Conservation (phyloP, 1,284 basidiomycete genomes). For the Rhizoctonia solani region DNA sequence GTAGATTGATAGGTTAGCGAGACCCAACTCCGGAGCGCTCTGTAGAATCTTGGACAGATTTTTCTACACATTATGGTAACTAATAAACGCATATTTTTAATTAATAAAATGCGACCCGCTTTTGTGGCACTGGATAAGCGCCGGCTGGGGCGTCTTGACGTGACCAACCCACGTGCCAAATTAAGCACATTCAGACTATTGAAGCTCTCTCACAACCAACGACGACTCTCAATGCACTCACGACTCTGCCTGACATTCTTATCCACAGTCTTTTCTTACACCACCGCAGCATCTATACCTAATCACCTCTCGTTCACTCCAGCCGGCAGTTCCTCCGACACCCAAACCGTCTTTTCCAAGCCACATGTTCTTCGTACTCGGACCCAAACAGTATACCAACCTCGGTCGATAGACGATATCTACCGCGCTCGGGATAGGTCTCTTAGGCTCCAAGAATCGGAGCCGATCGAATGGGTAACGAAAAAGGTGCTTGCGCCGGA, state of each 20-base stretch:
- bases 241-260: conserved; percentile 17
- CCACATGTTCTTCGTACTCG: conserved; percentile 43
- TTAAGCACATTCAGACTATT: too few relatives aligned
- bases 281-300: conserved; percentile 3
- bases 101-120: too few relatives aligned
- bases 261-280: conserved; percentile 10
- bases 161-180: too few relatives aligned
- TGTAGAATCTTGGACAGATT: too few relatives aligned
- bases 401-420: conserved; percentile 57
- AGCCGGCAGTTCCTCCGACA: background rate
- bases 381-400: conserved; percentile 64
- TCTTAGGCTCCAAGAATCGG: conserved; percentile 49
- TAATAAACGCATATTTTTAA: too few relatives aligned
- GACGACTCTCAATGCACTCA: too few relatives aligned
- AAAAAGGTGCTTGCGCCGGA: conserved; percentile 62
- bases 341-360: conserved; percentile 7
- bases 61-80: too few relatives aligned
- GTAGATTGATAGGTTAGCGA: too few relatives aligned
- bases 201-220: too few relatives aligned
- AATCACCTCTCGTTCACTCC: conserved; percentile 7
- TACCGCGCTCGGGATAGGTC: conserved; percentile 60
- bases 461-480: conserved; percentile 34
- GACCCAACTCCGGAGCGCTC: too few relatives aligned
- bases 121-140: too few relatives aligned
- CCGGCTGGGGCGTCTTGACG: too few relatives aligned